These are phyloP conservation scores for Myxozyma geophila DNA, from an alignment of 805 yeast genomes.

Conservation along the genomic window DNA sequence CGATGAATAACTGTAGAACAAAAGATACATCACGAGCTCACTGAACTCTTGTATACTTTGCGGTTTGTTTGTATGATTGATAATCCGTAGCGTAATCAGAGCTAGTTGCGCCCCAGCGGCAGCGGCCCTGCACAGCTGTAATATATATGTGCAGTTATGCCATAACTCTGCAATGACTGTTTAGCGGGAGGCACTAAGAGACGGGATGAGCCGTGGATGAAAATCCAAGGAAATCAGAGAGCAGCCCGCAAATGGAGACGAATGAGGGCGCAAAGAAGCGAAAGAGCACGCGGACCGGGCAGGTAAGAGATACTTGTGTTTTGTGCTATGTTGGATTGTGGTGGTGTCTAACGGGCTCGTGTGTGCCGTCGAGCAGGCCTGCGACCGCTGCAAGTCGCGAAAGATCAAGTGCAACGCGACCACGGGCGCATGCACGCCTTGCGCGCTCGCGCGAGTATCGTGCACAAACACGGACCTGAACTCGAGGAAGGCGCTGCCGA, in stretches of 20 bases:
- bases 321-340: not conserved
- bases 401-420: conserved; percentile 36
- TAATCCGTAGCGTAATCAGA: too few relatives aligned
- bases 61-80: not conserved
- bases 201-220: conserved; percentile 3
- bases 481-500: conserved; percentile 34
- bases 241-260: not conserved
- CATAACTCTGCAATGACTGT: not conserved
- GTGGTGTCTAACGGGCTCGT: not conserved
- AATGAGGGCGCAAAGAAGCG: conserved; percentile 5
- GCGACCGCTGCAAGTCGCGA: conserved; percentile 35
- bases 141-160: not conserved
- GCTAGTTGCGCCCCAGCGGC: conserved; percentile 2
- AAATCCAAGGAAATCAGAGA: not conserved
- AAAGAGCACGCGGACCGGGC: conserved; percentile 28
- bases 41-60: too few relatives aligned
- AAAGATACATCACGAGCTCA: too few relatives aligned
- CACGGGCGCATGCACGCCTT: conserved; percentile 36
- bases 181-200: not conserved
- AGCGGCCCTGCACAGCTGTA: not conserved
- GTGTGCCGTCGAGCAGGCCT: conserved; percentile 12
- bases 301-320: conserved; percentile 12
- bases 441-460: conserved; percentile 34
- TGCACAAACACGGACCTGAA: conserved; percentile 36
- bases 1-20: not conserved